These are phyloP conservation scores for Wickerhamomyces xylosicus DNA, from an alignment of 805 yeast species.

Conservation along the genomic window DNA sequence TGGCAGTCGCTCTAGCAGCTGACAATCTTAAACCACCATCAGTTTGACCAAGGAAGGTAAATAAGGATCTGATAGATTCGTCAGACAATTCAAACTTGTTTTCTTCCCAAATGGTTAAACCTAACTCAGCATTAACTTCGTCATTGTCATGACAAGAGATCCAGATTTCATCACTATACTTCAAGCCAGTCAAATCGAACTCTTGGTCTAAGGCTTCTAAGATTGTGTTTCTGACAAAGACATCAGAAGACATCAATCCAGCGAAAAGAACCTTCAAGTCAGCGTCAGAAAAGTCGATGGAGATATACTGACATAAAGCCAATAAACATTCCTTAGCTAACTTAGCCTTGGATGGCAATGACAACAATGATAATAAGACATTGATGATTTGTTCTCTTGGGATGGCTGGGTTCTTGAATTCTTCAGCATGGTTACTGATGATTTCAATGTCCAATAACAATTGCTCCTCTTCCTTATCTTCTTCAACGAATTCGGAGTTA, in stretches of 20 bases:
- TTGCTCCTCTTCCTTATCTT: slow-evolving; percentile 84
- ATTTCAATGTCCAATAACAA: slow-evolving; percentile 68
- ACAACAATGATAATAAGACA: slow-evolving; percentile 56
- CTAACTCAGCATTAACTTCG: slow-evolving; percentile 47
- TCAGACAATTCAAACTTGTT: slow-evolving; percentile 41
- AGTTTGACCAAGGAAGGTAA: slow-evolving; percentile 36
- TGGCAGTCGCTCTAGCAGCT: slow-evolving; percentile 58
- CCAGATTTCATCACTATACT: slow-evolving; percentile 62
- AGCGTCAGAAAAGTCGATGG: slow-evolving; percentile 42
- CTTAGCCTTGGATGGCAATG: slow-evolving; percentile 69
- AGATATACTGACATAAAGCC: slow-evolving; percentile 66
- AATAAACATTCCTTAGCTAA: slow-evolving; percentile 75
- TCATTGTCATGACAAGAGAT: slow-evolving; percentile 71
- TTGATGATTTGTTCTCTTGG: slow-evolving; percentile 60
- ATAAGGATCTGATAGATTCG: slow-evolving; percentile 35
- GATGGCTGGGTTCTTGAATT: slow-evolving; percentile 52
- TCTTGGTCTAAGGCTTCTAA: slow-evolving; percentile 83
- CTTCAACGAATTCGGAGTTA: slow-evolving; percentile 66
- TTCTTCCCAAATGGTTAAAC: slow-evolving; percentile 80
- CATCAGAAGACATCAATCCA: slow-evolving; percentile 47
- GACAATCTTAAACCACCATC: slow-evolving; percentile 68
- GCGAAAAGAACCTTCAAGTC: slow-evolving; percentile 54
- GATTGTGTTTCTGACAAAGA: slow-evolving; percentile 68
- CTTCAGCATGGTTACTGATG: slow-evolving; percentile 56
- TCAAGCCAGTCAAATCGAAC: slow-evolving; percentile 37